Conservation (phyloP, 768 basidiomycete species). For the Gloeophyllum trabeum region DNA sequence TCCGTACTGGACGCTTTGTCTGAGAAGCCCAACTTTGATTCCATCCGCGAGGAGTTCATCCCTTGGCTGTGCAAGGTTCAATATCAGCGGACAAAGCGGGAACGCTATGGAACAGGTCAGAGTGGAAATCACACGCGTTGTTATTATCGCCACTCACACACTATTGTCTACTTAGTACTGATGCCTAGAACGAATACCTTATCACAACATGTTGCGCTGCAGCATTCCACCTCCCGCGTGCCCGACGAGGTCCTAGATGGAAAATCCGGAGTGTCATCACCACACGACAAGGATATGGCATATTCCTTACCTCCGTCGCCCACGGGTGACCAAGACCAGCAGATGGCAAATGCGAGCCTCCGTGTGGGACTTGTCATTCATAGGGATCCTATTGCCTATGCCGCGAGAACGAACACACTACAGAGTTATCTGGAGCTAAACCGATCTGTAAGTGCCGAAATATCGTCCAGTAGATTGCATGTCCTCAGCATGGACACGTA, state of each 20-base stretch:
- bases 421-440: constrained; percentile 74
- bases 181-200: constrained; percentile 30
- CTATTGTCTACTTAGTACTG: constrained; percentile 29
- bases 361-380: constrained; percentile 59
- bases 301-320: constrained; percentile 36
- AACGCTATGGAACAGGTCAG: constrained; percentile 49
- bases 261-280: constrained; percentile 8
- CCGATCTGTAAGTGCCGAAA: constrained; percentile 53
- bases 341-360: constrained; percentile 29
- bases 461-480: too few species aligned
- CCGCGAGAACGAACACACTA: constrained; percentile 68
- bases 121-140: too few species aligned
- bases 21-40: constrained; percentile 62
- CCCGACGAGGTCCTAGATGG: constrained; percentile 5
- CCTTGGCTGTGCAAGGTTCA: constrained; percentile 89
- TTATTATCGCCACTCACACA: not conserved
- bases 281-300: constrained; percentile 15
- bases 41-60: constrained; percentile 81
- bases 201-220: constrained; percentile 39
- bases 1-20: constrained; percentile 62
- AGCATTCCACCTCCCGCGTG: constrained; percentile 44
- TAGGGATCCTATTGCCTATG: constrained; percentile 36
- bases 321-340: constrained; percentile 21
- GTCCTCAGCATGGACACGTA: too few species aligned
- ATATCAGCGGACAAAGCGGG: constrained; percentile 50